Evolutionary conservation across 768 basidiomycete species (phyloP), one percentile per base, ranked within the genome.

Genomic region (Clavaria fumosa): DNA sequence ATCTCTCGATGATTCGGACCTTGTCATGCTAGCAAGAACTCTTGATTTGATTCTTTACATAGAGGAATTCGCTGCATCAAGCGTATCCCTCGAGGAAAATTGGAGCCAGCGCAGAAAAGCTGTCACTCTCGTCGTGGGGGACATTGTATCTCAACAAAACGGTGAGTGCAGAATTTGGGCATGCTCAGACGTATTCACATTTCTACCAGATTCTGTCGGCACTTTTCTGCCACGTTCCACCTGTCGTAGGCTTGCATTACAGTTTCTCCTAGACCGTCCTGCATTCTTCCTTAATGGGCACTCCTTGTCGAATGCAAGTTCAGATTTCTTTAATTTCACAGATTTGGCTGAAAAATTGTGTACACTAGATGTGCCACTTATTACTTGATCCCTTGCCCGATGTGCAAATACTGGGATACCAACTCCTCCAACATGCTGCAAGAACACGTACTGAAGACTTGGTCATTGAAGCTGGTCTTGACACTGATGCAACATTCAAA

Each of bases 381-480:
- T 58, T 96, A 12, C 62, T 61, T 12, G 84, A 90, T 66, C 12
- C 64, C 50, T 69, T 66, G 1, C 39, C 47, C 3, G 64, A 70
- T 17, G 76, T 89, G 2, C 88, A 90, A 50, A 73, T 72, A 50
- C 75, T 78, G 60, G 72, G 80, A 0, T 89, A 90, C 51, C 63
- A 68, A 31, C 63, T 95, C 2, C 63, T 93, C 18, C 68, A 64
- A 23, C 63, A 63, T 31, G 78, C 84, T 7, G 77, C 88, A 14
- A 61, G 62, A 45, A 79, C 74, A 50, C 67, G 73, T 23, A 93
- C 90, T 0, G 81, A 90, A 39, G 58, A 82, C 41, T 63, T 90
- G 30, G 86, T 95, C 19, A 72, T 96, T 24, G 88, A 96, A 49
- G 78, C 79, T 2, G 84, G 76, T 5, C 79, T 88, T 10, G 82